phyloP scores from a whole-genome alignment of 2,329 filamentous ascomycete genomes.

The Arthrobotrys megalospora region DNA sequence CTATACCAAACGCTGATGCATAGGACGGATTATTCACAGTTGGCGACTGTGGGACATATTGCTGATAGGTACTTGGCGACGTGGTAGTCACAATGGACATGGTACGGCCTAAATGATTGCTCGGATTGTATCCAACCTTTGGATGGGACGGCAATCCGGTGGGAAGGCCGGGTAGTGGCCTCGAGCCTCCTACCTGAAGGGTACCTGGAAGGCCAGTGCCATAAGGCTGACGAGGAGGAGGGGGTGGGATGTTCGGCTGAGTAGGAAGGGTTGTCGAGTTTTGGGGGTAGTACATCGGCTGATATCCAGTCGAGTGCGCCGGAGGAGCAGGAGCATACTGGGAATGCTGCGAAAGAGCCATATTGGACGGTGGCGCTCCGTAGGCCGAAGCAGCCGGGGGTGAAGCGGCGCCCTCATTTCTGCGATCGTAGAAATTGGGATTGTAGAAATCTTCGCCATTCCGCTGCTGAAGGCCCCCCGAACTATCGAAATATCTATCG shows the following conservation, averaged over 20 bases:
- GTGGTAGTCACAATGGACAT: conserved; percentile 52
- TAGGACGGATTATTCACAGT: conserved; percentile 55
- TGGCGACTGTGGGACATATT: conserved; percentile 56
- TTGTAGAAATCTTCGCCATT: conserved; percentile 62
- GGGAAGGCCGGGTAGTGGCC: conserved; percentile 51
- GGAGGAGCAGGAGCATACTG: conserved; percentile 59
- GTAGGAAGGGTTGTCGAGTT: conserved; percentile 56
- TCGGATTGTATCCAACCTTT: conserved; percentile 57
- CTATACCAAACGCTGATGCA: conserved; percentile 49
- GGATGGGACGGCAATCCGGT: conserved; percentile 42
- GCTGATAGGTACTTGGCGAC: conserved; percentile 41
- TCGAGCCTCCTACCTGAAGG: conserved; percentile 37
- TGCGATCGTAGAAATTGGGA: conserved; percentile 59
- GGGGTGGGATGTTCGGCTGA: conserved; percentile 59
- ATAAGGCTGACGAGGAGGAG: conserved; percentile 59
- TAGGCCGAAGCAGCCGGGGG: conserved; percentile 59
- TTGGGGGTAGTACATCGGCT: conserved; percentile 58
- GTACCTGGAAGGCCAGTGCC: conserved; percentile 35
- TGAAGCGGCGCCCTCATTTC: conserved; percentile 58
- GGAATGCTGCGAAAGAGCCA: conserved; percentile 49
- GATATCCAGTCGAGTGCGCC: conserved; percentile 57
- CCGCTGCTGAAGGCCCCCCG: conserved; percentile 61
- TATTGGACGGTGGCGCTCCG: conserved; percentile 49
- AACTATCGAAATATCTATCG: conserved; percentile 73
- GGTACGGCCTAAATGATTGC: conserved; percentile 48